Evolutionary conservation across 163 green algal genomes (phyloP).

Genomic region (Scenedesmus sp.): DNA sequence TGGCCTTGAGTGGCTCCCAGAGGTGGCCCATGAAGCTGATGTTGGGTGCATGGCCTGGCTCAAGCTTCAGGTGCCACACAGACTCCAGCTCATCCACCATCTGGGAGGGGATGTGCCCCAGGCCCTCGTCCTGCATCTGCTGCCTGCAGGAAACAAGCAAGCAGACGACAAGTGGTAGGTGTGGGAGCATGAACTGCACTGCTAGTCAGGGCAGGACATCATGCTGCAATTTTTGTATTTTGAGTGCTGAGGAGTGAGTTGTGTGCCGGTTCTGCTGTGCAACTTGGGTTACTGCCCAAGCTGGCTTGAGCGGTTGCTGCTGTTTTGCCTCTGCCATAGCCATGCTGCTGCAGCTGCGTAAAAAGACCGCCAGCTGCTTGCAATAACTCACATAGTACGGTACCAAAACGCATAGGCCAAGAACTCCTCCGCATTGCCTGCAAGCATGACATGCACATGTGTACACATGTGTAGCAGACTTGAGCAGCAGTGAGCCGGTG

Average conservation of each 20-base stretch:
- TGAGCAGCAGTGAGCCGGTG: not conserved
- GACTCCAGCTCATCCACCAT: constrained; percentile 59
- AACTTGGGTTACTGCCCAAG: not conserved
- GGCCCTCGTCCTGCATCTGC: constrained; percentile 50
- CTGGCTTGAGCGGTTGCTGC: not conserved
- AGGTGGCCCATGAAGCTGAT: constrained; percentile 57
- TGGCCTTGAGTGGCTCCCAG: constrained; percentile 50
- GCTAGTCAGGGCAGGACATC: not conserved
- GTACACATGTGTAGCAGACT: not conserved
- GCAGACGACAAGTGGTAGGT: not conserved
- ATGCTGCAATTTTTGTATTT: not conserved
- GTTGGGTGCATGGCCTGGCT: constrained; percentile 43
- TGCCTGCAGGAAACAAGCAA: constrained; percentile 39
- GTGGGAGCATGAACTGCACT: not conserved
- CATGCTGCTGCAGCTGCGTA: constrained; percentile 1
- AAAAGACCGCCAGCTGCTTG: not conserved
- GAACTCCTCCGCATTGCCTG: constrained; percentile 51
- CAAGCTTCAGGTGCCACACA: constrained; percentile 36
- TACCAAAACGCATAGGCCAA: constrained; percentile 59
- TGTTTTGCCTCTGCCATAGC: not conserved
- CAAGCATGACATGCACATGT: not conserved
- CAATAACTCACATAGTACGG: constrained; percentile 36
- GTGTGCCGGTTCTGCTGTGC: not conserved
- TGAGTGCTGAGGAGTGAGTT: not conserved
- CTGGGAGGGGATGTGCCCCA: constrained; percentile 23